Conservation (phyloP, 2,329 filamentous ascomycete species). For the Xylariaceae sp. region DNA sequence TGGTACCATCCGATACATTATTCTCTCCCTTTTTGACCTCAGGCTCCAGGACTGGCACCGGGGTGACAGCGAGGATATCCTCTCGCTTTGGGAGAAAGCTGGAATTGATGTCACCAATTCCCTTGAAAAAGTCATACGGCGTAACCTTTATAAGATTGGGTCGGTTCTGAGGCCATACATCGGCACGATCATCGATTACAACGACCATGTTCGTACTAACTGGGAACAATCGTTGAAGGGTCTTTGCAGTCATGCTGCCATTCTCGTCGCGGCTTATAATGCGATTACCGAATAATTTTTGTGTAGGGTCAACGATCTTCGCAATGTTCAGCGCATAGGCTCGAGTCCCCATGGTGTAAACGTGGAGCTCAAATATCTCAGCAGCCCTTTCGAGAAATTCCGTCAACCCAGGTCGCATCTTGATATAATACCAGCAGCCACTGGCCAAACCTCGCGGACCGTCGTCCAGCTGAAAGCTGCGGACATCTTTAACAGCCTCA, state of each 20-base stretch:
- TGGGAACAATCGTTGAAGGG: conserved; percentile 84
- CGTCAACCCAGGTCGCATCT: conserved; percentile 81
- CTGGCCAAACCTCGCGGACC: conserved; percentile 63
- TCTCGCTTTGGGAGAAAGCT: conserved; percentile 84
- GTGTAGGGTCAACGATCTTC: conserved; percentile 85
- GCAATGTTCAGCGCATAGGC: conserved; percentile 94
- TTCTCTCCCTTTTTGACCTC: conserved; percentile 9
- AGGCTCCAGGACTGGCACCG: conserved; percentile 15
- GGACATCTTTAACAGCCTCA: conserved; percentile 82
- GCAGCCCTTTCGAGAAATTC: conserved; percentile 63
- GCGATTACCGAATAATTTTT: conserved; percentile 85
- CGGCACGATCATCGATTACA: conserved; percentile 94
- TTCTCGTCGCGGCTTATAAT: conserved; percentile 97
- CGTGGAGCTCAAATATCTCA: conserved; percentile 81
- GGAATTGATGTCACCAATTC: conserved; percentile 97
- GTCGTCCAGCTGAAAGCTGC: conserved; percentile 87
- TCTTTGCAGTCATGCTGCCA: conserved; percentile 87
- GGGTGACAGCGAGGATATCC: conserved; percentile 39
- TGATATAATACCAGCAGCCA: conserved; percentile 97
- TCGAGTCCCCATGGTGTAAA: conserved; percentile 98
- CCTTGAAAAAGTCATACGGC: conserved; percentile 96
- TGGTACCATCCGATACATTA: not conserved
- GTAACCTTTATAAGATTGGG: conserved; percentile 91
- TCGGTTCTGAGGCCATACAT: conserved; percentile 90
- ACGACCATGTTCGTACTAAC: conserved; percentile 99